Evolutionary conservation across 805 yeast species (phyloP).

Genomic region (Tetrapisispora nanseiensis): DNA sequence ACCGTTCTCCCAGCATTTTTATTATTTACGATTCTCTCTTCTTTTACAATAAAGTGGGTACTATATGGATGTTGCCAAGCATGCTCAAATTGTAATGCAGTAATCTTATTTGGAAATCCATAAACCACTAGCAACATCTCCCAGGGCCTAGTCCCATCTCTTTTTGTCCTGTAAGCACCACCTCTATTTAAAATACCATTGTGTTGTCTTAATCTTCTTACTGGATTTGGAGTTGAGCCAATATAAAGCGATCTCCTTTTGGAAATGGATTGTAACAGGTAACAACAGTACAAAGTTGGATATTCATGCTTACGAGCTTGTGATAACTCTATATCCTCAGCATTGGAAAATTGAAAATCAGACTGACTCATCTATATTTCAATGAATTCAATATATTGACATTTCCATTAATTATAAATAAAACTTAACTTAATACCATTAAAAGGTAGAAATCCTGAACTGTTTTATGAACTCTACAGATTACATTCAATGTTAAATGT

Average conservation of each 20-base stretch:
- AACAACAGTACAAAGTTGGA: slow-evolving; percentile 53
- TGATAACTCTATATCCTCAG: background rate
- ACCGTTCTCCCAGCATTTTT: slow-evolving; percentile 34
- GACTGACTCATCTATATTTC: slow-evolving; percentile 1
- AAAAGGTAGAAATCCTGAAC: no score
- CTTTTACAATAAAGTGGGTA: slow-evolving; percentile 46
- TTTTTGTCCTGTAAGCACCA: slow-evolving; percentile 63
- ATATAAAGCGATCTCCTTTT: slow-evolving; percentile 56
- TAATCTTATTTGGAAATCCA: slow-evolving; percentile 60
- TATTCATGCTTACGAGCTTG: slow-evolving; percentile 3
- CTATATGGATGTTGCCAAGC: slow-evolving; percentile 70
- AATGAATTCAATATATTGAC: no score
- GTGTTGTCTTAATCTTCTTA: slow-evolving; percentile 61
- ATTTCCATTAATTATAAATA: no score
- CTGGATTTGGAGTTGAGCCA: slow-evolving; percentile 77
- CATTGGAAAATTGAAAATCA: background rate
- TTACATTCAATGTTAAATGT: no score
- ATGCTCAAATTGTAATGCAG: slow-evolving; percentile 75
- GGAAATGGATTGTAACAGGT: slow-evolving; percentile 51
- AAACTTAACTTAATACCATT: no score
- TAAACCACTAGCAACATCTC: slow-evolving; percentile 50
- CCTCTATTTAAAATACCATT: slow-evolving; percentile 55
- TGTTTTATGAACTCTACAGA: no score
- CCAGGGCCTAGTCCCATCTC: slow-evolving; percentile 62
- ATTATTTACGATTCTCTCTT: slow-evolving; percentile 31